phyloP scores from a whole-genome alignment of 345 rosid genomes.

The Populus simonii region DNA sequence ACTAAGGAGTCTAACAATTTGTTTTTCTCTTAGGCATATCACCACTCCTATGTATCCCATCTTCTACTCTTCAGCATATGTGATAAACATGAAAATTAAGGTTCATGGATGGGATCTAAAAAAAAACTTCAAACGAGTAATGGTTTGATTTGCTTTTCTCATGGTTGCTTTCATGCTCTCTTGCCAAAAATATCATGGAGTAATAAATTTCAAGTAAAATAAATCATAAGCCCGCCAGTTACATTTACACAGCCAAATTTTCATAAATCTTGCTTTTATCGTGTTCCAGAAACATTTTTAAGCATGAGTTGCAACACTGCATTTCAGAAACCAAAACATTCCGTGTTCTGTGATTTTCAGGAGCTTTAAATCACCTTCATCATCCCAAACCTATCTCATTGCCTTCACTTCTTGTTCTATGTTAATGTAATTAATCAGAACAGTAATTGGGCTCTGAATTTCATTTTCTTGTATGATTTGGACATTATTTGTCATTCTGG shows the following conservation, averaged over 20 bases:
- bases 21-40: slow-evolving; percentile 3
- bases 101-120: no score
- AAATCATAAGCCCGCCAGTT: not conserved
- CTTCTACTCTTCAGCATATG: not conserved
- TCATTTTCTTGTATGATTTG: not conserved
- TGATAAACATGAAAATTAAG: not conserved
- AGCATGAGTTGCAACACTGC: not conserved
- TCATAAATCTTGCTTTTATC: not conserved
- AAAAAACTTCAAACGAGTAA: not conserved
- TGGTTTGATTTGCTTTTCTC: not conserved
- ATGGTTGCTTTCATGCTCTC: not conserved
- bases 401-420: not conserved
- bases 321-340: not conserved
- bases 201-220: not conserved
- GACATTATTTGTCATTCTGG: not conserved
- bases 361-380: not conserved
- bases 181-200: not conserved
- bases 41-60: not conserved
- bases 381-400: not conserved
- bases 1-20: slow-evolving; percentile 2
- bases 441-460: not conserved
- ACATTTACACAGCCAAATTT: not conserved
- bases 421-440: not conserved
- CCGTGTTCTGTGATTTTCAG: not conserved
- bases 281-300: not conserved